Evolutionary conservation across 2,329 filamentous ascomycete genomes (phyloP).

Genomic region (Monosporascus cannonballus): DNA sequence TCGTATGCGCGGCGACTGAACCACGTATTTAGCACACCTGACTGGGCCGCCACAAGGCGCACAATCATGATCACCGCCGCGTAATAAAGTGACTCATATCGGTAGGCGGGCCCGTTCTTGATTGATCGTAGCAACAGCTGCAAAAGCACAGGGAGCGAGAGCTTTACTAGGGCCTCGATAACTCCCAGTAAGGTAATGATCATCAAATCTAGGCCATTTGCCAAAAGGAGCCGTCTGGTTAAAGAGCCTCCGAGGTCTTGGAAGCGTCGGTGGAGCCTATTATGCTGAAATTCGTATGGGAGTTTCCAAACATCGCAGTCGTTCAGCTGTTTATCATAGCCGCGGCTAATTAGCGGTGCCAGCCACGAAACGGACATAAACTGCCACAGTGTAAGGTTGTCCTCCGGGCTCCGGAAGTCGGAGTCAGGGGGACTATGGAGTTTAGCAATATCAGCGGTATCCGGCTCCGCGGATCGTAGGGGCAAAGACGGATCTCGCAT

Average conservation of each 20-base stretch:
- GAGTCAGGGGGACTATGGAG: slow-evolving; percentile 50
- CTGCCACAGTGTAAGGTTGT: slow-evolving; percentile 72
- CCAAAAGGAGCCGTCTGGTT: slow-evolving; percentile 60
- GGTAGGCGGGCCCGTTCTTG: slow-evolving; percentile 43
- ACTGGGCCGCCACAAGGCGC: slow-evolving; percentile 58
- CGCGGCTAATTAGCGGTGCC: slow-evolving; percentile 62
- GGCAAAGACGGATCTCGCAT: slow-evolving; percentile 45
- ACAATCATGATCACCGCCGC: slow-evolving; percentile 55
- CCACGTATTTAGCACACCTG: slow-evolving; percentile 67
- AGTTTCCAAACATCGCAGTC: slow-evolving; percentile 79
- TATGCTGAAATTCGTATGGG: slow-evolving; percentile 76
- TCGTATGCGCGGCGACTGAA: slow-evolving; percentile 81
- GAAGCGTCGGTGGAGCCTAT: slow-evolving; percentile 67
- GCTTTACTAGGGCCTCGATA: slow-evolving; percentile 49
- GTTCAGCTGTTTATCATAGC: slow-evolving; percentile 59
- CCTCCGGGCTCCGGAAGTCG: slow-evolving; percentile 66
- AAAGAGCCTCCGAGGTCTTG: slow-evolving; percentile 67
- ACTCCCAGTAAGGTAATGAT: slow-evolving; percentile 61
- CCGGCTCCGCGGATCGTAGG: slow-evolving; percentile 30
- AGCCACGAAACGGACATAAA: slow-evolving; percentile 87
- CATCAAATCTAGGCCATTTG: slow-evolving; percentile 73
- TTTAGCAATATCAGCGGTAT: slow-evolving; percentile 51
- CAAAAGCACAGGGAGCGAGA: slow-evolving; percentile 62
- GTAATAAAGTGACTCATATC: slow-evolving; percentile 57
- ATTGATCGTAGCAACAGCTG: slow-evolving; percentile 66